Evolutionary conservation across 1,284 basidiomycete species (phyloP).

Genomic region (Cryptococcus sp.): DNA sequence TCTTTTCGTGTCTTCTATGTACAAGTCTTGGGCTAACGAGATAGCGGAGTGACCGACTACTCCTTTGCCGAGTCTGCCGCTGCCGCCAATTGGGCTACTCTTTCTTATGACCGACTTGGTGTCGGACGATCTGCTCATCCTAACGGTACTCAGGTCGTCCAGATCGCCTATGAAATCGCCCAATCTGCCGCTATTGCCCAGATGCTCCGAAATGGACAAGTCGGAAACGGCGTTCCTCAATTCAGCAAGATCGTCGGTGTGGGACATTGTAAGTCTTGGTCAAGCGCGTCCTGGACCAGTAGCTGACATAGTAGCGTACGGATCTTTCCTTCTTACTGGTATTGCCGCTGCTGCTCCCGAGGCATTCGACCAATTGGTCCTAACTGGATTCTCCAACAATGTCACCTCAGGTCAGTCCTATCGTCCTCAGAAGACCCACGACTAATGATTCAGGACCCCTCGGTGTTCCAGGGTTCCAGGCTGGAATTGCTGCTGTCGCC

Average conservation of each 20-base stretch:
- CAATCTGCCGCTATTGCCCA: constrained; percentile 17
- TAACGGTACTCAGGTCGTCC: constrained; percentile 21
- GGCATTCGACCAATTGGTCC: constrained; percentile 15
- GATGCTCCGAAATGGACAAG: constrained; percentile 10
- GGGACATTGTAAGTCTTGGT: constrained; percentile 13
- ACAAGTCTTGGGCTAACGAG: neutral
- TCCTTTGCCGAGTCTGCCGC: constrained; percentile 24
- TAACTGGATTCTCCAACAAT: constrained; percentile 22
- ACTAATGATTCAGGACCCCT: neutral
- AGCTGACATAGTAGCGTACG: constrained; percentile 10
- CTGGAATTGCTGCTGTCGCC: constrained; percentile 12
- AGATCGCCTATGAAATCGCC: constrained; percentile 21
- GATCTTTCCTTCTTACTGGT: constrained; percentile 15
- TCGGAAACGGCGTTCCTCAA: constrained; percentile 7
- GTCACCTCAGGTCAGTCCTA: constrained; percentile 8
- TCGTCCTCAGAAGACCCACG: neutral
- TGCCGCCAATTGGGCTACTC: constrained; percentile 22
- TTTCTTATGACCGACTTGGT: constrained; percentile 25
- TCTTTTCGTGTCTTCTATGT: neutral
- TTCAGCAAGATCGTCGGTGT: constrained; percentile 19
- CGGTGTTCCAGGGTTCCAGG: constrained; percentile 5
- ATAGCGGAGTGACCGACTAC: constrained; percentile 18
- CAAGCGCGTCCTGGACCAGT: neutral
- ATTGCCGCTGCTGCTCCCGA: constrained; percentile 12
- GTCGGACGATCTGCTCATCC: constrained; percentile 22